These are phyloP conservation scores for Corrigiola litoralis DNA, from an alignment of 179 eudicot genomes.

Conservation along the genomic window DNA sequence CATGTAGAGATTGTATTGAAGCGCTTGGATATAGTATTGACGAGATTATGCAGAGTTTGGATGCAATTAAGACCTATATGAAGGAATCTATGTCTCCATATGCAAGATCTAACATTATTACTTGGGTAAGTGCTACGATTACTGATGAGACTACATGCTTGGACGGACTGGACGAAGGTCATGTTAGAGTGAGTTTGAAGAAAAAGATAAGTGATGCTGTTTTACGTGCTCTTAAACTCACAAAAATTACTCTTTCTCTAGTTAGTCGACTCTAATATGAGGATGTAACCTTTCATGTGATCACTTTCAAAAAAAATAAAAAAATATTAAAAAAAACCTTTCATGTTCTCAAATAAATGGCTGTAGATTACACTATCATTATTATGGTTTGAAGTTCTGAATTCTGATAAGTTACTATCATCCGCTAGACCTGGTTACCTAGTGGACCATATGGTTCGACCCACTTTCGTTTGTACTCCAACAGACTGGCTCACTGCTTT, in stretches of 20 bases:
- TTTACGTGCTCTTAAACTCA: conserved; percentile 6
- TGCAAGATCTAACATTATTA: conserved; percentile 11
- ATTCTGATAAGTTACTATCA: too few relatives aligned
- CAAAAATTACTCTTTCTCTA: conserved; percentile 3
- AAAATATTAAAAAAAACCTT: too few relatives aligned
- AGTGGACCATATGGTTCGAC: too few relatives aligned
- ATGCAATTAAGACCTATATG: conserved; percentile 7
- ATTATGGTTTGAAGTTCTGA: too few relatives aligned
- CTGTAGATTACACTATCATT: too few relatives aligned
- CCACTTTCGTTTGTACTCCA: too few relatives aligned
- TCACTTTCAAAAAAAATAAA: too few relatives aligned
- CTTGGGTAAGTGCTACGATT: conserved; percentile 20
- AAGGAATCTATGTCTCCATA: conserved; percentile 7
- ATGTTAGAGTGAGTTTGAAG: background rate
- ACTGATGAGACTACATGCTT: conserved; percentile 13
- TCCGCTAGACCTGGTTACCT: too few relatives aligned
- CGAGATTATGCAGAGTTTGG: conserved; percentile 10
- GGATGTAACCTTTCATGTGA: too few relatives aligned
- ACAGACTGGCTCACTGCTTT: too few relatives aligned
- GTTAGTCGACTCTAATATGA: conserved; percentile 11
- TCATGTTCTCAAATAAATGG: too few relatives aligned
- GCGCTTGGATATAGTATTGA: conserved; percentile 12
- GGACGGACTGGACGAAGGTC: conserved; percentile 13
- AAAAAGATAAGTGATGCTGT: background rate
- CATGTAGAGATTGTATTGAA: conserved; percentile 12